phyloP scores from a whole-genome alignment of 306 rosid genomes.

The Citrullus colocynthis region DNA sequence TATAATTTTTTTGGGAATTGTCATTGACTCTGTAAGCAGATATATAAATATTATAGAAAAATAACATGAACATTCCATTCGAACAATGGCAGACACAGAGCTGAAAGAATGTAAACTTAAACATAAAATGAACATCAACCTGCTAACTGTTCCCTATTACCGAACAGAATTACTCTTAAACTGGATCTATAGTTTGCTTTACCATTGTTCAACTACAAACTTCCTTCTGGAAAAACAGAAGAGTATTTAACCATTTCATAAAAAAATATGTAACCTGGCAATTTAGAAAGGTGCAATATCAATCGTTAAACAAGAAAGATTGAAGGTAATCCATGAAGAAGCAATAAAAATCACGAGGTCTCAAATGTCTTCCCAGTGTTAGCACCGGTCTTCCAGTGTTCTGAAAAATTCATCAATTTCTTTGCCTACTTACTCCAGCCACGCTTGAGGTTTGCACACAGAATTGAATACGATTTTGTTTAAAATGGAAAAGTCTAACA shows the following conservation, averaged over 20 bases:
- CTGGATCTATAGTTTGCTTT: background rate
- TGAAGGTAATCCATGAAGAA: background rate
- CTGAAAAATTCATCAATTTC: background rate
- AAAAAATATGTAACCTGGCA: background rate
- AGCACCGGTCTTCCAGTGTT: background rate
- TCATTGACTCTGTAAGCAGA: background rate
- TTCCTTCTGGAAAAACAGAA: too few species aligned
- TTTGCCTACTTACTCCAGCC: background rate
- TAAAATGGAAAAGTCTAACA: background rate
- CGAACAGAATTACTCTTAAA: background rate
- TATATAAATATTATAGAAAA: background rate
- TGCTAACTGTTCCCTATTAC: background rate
- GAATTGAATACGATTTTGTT: background rate
- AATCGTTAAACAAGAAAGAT: background rate
- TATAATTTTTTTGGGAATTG: background rate
- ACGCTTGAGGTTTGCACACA: background rate
- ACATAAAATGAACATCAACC: background rate
- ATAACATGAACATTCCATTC: background rate
- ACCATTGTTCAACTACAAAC: background rate
- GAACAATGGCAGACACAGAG: background rate
- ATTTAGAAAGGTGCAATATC: background rate
- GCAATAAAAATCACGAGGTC: background rate
- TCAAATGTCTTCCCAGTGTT: background rate
- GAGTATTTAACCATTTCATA: too few species aligned
- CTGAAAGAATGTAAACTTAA: background rate